Base-by-base conservation (phyloP, 1,139 yeast genomes). In the Lodderomyces parapsilosis region DNA sequence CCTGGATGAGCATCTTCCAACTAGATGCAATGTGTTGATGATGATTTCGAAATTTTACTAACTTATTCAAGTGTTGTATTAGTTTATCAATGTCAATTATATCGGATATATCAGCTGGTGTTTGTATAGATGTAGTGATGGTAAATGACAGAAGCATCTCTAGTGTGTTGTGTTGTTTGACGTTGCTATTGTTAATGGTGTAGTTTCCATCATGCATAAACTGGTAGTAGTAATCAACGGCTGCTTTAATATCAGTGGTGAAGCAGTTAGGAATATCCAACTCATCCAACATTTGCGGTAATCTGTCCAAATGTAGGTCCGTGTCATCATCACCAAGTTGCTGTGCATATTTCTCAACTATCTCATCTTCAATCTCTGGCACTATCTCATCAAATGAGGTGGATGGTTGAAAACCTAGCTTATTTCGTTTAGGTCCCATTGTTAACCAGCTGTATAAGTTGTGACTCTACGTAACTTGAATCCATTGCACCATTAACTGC, bases 1-100 rank as follows among this genome's bases (percentile, higher is more conserved):
- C 58, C 1, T 51, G 57, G 6, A 67, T 62, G 45, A 72, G 65
- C 17, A 72, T 55, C 11, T 45, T 49, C 78, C 77, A 73, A 39
- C 67, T 62, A 2, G 56, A 60, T 17, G 46, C 46, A 6, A 73
- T 71, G 31, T 54, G 55, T n/a, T 38, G 36, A 44, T 57, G 63
- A 38, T 62, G 53, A 48, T 72, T 62, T 39, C 77, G 51, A 46
- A 68, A 70, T 47, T 63, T 60, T 18, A 72, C 42, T 18, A 72
- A 57, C 40, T 60, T 59, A 36, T 57, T 56, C 25, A 58, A 48
- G 41, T 65, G 57, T 20, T 45, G 39, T 9, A 71, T 55, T 20
- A 72, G 56, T 50, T 72, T 73, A 44, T 72, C 77, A 27, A 72
- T 58, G 49, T 73, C 78, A 4, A 73, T 56, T 1, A 72, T 60